Evolutionary conservation across 2,329 filamentous ascomycete genomes (phyloP), one percentile per base, ranked within the genome.

Genomic region (Colletotrichum costaricense): DNA sequence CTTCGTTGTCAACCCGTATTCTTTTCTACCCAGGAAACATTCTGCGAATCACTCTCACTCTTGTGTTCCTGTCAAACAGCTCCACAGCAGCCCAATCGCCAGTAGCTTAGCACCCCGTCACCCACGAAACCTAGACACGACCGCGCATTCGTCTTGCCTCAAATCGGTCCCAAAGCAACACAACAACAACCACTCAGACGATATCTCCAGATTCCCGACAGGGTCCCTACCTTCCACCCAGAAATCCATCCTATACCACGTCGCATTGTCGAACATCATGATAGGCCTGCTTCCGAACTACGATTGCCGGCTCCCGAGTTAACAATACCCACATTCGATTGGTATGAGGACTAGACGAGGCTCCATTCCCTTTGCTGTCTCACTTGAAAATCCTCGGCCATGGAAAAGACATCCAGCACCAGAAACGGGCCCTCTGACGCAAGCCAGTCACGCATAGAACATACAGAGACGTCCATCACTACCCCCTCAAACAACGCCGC

Each of bases 371-470:
- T 72, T 66, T 65, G 69, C 66, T 76, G 73, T 73, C 77, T 74
- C 75, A 72, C 75, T 69, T 76, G 74, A 71, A 75, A 75, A 74
- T 76, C 77, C 77, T 77, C 79, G 78, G 76, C 78, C 75, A 84
- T 83, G 82, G 81, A 83, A 80, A 81, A 77, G 77, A 77, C 81
- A 77, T 74, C 77, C 73, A 79, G 74, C 76, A 78, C 76, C 67
- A 76, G 78, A 74, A 78, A 79, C 76, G 78, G 78, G 77, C 74
- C 76, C 76, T 62, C 76, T 67, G 75, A 75, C 66, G 75, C 75
- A 59, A 69, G 64, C 76, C 75, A 72, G 67, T 67, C 69, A 71
- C 74, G 69, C 59, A 67, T 69, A 63, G 62, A 58, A 64, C 60
- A 62, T 49, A 33, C 73, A 56, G 67, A 70, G 60, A 67, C 66